Evolutionary conservation across 805 yeast genomes (phyloP).

Genomic region (Maudiozyma pseudohumilis): DNA sequence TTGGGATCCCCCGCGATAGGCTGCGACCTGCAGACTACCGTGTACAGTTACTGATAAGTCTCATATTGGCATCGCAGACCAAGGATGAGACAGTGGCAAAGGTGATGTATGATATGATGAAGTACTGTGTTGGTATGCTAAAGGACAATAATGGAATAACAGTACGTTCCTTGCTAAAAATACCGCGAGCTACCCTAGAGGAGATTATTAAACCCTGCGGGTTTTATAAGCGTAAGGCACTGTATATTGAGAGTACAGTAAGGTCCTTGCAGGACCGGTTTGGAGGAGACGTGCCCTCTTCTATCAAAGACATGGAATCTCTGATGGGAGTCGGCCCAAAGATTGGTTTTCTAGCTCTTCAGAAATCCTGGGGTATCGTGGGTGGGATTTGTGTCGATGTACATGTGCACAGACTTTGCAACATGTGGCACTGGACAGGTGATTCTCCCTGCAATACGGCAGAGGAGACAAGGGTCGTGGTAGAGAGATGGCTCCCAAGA

Average conservation of each 20-base stretch:
- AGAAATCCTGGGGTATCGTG: constrained; percentile 64
- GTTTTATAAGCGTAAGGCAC: constrained; percentile 71
- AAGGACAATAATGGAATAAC: constrained; percentile 39
- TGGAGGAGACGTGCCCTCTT: constrained; percentile 63
- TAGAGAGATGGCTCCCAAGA: constrained; percentile 65
- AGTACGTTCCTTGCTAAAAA: constrained; percentile 40
- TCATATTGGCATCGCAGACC: constrained; percentile 85
- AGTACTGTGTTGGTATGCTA: constrained; percentile 34
- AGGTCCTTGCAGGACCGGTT: constrained; percentile 39
- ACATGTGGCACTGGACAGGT: constrained; percentile 70
- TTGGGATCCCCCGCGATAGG: constrained; percentile 16
- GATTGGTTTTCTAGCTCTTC: constrained; percentile 76
- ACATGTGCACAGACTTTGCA: constrained; percentile 70
- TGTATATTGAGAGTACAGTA: constrained; percentile 52
- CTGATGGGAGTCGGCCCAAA: constrained; percentile 93
- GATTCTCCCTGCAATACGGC: constrained; percentile 43
- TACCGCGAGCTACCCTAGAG: constrained; percentile 50
- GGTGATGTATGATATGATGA: constrained; percentile 56
- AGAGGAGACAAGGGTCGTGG: constrained; percentile 56
- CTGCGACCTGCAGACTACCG: constrained; percentile 35
- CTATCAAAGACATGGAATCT: constrained; percentile 48
- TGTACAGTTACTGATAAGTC: constrained; percentile 63
- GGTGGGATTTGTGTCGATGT: constrained; percentile 90
- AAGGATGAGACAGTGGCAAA: constrained; percentile 73
- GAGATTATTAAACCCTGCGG: constrained; percentile 64